Base-by-base conservation (phyloP, 805 yeast species). In the Starmerella sirachaensis region DNA sequence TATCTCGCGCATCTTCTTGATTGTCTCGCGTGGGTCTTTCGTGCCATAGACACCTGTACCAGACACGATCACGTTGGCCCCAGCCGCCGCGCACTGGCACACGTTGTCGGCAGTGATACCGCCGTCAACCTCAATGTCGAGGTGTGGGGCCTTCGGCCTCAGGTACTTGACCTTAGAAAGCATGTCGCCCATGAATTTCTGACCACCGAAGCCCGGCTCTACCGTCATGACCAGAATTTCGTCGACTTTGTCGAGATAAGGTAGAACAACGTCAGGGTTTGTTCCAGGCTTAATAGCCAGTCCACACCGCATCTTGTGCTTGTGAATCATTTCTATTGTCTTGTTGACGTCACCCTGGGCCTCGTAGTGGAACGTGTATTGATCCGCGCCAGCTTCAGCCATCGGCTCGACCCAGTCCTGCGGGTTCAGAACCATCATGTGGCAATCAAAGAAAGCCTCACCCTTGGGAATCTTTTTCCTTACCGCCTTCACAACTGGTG, bases 171-270 rank as follows among this genome's bases (percentile, higher is more conserved):
- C 97, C 62, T 88, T 88, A 45, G 93, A 84, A 97, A 91, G 86
- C 95, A 88, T 86, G 42, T 75, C 82, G 14, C 74, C 64, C 95
- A 83, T 85, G 66, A 91, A 91, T 59, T 79, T 80, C 63, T 91
- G 98, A 31, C 98, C 98, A 17, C 98, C 98, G 58, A 91, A 88
- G 0, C 98, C 98, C 11, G 98, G 98, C 63, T 91, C 98, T 24
- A 91, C 97, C 2, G 98, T 91, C 97, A 88, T 91, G 29, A 91
- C 78, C 41, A 91, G 68, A n/a, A 83, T 86, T 95, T 88, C 83
- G 59, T 91, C 97, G 49, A 88, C 66, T 40, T 72, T 64, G 33
- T 77, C 78, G 18, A 78, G 88, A 43, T 82, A 62, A 20, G 82
- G 86, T 52, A 66, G 76, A 29, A 86, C 68, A 3, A 73, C 93